Conservation (phyloP, 2,329 filamentous ascomycete species). For the Calycina herbarum region DNA sequence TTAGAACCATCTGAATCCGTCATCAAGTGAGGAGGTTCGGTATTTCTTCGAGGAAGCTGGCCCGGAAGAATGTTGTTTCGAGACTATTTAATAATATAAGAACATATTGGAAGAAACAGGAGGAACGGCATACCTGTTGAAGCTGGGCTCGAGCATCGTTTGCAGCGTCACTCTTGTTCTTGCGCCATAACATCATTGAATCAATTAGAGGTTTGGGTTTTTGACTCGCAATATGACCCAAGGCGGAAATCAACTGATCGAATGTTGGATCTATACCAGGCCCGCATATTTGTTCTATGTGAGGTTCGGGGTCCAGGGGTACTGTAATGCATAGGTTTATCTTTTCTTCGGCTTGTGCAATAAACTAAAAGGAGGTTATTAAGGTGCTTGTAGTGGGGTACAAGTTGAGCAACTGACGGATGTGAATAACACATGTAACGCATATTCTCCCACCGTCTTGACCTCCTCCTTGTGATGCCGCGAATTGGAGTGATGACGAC, state of each 20-base stretch:
- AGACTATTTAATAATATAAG: slow-evolving; percentile 23
- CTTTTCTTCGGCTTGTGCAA: slow-evolving; percentile 94
- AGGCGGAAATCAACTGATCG: slow-evolving; percentile 88
- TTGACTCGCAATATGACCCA: slow-evolving; percentile 91
- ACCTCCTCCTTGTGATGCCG: slow-evolving; percentile 67
- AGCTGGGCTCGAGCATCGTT: slow-evolving; percentile 63
- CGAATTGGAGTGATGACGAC: slow-evolving; percentile 65
- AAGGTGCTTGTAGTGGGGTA: slow-evolving; percentile 13
- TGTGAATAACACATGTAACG: slow-evolving; percentile 92
- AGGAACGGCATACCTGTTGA: slow-evolving; percentile 45
- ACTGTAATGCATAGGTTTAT: slow-evolving; percentile 84
- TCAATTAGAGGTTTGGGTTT: slow-evolving; percentile 96
- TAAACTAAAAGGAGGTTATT: slow-evolving; percentile 62
- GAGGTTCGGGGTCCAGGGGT: slow-evolving; percentile 76
- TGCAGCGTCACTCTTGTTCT: slow-evolving; percentile 89
- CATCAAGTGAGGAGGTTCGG: slow-evolving; percentile 55
- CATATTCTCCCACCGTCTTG: slow-evolving; percentile 97
- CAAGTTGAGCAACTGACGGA: slow-evolving; percentile 56
- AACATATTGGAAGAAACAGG: background rate
- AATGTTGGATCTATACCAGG: slow-evolving; percentile 84
- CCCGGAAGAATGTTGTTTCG: slow-evolving; percentile 27
- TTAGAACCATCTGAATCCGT: slow-evolving; percentile 25
- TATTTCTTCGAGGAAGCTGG: slow-evolving; percentile 66
- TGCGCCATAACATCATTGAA: slow-evolving; percentile 97
- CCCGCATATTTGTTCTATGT: slow-evolving; percentile 87